Percentiles rank a stretch among this genome's conserved stretches.
phyloP scores from a whole-genome alignment of 768 basidiomycete species.

The Hypholoma sublateritium region DNA sequence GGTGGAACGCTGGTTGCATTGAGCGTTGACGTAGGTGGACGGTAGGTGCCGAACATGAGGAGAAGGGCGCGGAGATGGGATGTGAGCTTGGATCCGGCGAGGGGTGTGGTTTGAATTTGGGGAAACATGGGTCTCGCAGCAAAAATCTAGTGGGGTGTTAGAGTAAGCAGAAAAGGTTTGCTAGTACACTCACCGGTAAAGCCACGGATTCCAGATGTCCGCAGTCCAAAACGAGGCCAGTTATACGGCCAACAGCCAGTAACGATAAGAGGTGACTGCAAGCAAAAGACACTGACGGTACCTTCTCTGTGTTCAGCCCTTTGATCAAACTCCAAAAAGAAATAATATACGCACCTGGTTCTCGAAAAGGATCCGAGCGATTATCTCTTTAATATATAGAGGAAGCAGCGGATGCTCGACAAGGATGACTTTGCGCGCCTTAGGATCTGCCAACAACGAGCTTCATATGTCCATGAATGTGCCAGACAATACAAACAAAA shows the following conservation, averaged over 20 bases:
- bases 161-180: neutral
- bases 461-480: constrained; percentile 41
- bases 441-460: constrained; percentile 91
- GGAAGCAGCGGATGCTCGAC: constrained; percentile 90
- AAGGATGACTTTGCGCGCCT: constrained; percentile 91
- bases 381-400: constrained; percentile 81
- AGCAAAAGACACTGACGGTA: constrained; percentile 92
- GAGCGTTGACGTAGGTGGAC: constrained; percentile 75
- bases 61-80: constrained; percentile 81
- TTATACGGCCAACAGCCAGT: constrained; percentile 83
- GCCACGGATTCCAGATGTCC: constrained; percentile 90
- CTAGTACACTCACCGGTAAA: constrained; percentile 67
- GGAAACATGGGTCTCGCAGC: constrained; percentile 86
- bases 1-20: constrained; percentile 65
- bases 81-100: constrained; percentile 80
- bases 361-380: constrained; percentile 85
- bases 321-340: neutral
- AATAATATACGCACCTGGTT: constrained; percentile 66
- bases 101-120: constrained; percentile 78
- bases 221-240: constrained; percentile 91
- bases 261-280: constrained; percentile 85
- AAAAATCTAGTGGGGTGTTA: constrained; percentile 66
- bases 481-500: neutral
- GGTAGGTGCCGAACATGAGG: constrained; percentile 78
- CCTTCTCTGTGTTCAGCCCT: constrained; percentile 41